Evolutionary conservation across 2,329 filamentous ascomycete species (phyloP), one percentile per base, ranked within the genome.

Genomic region (Penicillium sp.): DNA sequence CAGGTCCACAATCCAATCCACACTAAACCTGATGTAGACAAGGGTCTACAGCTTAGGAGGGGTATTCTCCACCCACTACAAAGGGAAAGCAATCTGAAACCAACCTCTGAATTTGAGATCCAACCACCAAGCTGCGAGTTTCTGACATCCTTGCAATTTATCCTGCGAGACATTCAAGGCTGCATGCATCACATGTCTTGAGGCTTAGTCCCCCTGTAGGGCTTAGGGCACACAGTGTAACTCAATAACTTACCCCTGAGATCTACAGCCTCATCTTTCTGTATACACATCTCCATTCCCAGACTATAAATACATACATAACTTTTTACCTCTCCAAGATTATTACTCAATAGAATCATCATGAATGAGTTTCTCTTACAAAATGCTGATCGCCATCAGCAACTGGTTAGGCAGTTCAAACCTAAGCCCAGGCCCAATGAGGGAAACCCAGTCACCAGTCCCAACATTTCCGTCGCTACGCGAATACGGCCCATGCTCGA

Each of bases 401-500:
- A 40, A 13, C 24, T 40, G 38, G 13, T 41, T 10, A 18, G 23
- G 13, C 38, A 40, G 7, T 40, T 40, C 38, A 25, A 40, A 27
- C 38, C 38, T 10, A 40, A 40, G 23, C 38, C 38, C 4, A 40
- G 38, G 6, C 38, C 38, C 12, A 27, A 13, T 12, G 7, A 40
- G 5, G n/a, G 24, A 40, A 12, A 27, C 38, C 25, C 10, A 9
- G 6, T 28, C 13, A 37, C 38, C 10, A 50, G 29, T n/a, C n/a
- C 49, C 18, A 47, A 47, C 10, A 52, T 57, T 13, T 13, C 40
- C 8, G 47, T 57, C 7, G 44, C 49, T 1, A 52, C 49, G 6
- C 52, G 54, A 13, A 51, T 57, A n/a, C 44, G 54, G 3, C 54
- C 52, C 1, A 43, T 57, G n/a, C 37, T 52, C 18, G 38, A 50